Evolutionary conservation across 495 filamentous ascomycete genomes (phyloP), one percentile per base, ranked within the genome.

Genomic region (Sporormia fimetaria): DNA sequence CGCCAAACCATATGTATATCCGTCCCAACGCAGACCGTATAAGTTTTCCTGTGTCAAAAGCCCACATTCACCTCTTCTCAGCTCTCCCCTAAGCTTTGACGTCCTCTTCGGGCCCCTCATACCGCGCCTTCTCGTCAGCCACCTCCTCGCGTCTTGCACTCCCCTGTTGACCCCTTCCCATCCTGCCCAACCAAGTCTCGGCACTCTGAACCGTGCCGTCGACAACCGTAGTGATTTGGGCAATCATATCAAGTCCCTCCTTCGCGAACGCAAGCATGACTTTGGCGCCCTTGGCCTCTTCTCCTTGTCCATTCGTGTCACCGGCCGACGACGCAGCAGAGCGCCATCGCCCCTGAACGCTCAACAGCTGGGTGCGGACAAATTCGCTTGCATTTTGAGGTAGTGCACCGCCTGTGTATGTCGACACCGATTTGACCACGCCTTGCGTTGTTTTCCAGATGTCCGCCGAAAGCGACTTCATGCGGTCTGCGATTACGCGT

Each of bases 191-290:
- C 88, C 88, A 94, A 54, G 76, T 73, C 58, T 94, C 86, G 3
- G 88, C 88, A 54, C 78, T 83, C 24, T 76, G 69, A 21, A 94
- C 74, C 3, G 87, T 93, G n/a, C 78, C 74, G 51, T 85, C 78
- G 17, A 94, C 73, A 0, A 88, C 78, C 0, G 73, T 74, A 17
- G 73, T 82, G 28, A 96, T 84, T 56, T 92, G 81, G 0, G 71
- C 67, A 70, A 94, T 81, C 73, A 93, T 88, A 48, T 92, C 82
- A 16, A 96, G 68, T 2, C 84, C 83, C 57, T 94, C 87, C 44
- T 80, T 80, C 2, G 85, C 86, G 21, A 96, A 72, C 0, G 87
- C 75, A 8, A 94, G 52, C 23, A 86, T 84, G 11, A 77, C 64
- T 43, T 80, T 73, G 2, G 82, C 83, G 14, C 69, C 65, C 18